Conservation (phyloP, 2,329 filamentous ascomycete genomes). For the Colletotrichum simmondsii region DNA sequence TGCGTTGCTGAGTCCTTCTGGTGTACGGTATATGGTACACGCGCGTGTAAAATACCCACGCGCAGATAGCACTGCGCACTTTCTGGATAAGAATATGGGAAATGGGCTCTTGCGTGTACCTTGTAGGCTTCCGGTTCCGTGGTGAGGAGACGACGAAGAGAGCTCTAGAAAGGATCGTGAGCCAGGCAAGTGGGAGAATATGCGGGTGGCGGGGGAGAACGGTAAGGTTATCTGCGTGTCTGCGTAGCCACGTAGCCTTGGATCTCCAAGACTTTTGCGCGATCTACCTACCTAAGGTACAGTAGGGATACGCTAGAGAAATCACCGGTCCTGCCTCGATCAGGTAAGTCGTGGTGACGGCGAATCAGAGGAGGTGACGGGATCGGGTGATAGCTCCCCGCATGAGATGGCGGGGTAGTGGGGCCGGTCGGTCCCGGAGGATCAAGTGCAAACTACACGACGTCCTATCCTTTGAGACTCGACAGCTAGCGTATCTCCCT, state of each 20-base stretch:
- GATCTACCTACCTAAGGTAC: no score
- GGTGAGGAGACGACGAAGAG: neutral
- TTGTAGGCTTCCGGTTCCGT: neutral
- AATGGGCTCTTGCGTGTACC: neutral
- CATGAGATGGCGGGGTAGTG: constrained; percentile 18
- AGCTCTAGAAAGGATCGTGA: neutral
- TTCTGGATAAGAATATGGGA: no score
- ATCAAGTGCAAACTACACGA: neutral
- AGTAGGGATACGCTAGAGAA: neutral
- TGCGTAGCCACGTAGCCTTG: neutral
- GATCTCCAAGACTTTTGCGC: neutral
- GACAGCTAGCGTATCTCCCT: neutral
- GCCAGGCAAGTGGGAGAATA: neutral
- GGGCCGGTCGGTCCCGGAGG: constrained; percentile 2
- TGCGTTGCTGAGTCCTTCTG: neutral
- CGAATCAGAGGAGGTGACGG: constrained; percentile 21
- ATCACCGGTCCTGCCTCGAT: constrained; percentile 11
- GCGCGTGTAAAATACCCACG: neutral
- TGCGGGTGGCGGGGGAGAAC: neutral
- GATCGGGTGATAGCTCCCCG: neutral
- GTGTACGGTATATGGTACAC: neutral
- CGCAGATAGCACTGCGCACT: neutral
- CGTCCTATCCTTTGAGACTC: neutral
- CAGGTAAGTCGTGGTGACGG: constrained; percentile 18
- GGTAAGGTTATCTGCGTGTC: no score